phyloP scores from a whole-genome alignment of 2,329 filamentous ascomycete genomes.

The Sclerotinia borealis region DNA sequence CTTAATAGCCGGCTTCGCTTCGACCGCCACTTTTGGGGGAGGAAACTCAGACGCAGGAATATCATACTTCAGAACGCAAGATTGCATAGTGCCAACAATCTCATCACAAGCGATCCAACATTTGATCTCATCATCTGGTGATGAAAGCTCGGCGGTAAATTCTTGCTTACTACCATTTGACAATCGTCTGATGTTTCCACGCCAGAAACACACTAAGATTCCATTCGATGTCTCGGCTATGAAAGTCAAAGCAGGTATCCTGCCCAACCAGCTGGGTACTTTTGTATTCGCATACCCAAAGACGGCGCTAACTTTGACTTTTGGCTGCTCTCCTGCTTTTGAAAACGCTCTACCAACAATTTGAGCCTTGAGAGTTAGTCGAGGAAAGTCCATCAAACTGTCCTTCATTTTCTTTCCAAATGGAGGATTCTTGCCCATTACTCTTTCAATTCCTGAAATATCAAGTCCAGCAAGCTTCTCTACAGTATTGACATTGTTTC shows the following conservation, averaged over 20 bases:
- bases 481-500: conserved; percentile 65
- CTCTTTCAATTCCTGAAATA: conserved; percentile 66
- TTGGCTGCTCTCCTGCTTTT: conserved; percentile 39
- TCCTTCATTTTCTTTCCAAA: conserved; percentile 68
- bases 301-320: conserved; percentile 57
- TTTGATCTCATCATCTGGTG: conserved; percentile 51
- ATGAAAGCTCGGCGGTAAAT: conserved; percentile 51
- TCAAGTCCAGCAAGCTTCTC: conserved; percentile 63
- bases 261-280: conserved; percentile 56
- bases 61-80: conserved; percentile 24
- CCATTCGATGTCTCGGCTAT: conserved; percentile 68
- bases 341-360: conserved; percentile 26
- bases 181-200: conserved; percentile 58
- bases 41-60: conserved; percentile 34
- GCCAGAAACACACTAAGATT: conserved; percentile 61
- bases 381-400: conserved; percentile 63
- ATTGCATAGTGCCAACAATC: conserved; percentile 55
- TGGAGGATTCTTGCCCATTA: conserved; percentile 74
- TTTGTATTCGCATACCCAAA: conserved; percentile 68
- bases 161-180: conserved; percentile 50
- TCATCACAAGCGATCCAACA: conserved; percentile 79
- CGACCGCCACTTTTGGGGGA: conserved; percentile 1
- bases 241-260: conserved; percentile 63
- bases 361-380: conserved; percentile 39
- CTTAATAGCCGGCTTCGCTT: background rate